Percentiles rank a stretch among this genome's conserved stretches.
Evolutionary conservation across 257 asterid genomes (phyloP).

Genomic region (Nicotiana paniculata): DNA sequence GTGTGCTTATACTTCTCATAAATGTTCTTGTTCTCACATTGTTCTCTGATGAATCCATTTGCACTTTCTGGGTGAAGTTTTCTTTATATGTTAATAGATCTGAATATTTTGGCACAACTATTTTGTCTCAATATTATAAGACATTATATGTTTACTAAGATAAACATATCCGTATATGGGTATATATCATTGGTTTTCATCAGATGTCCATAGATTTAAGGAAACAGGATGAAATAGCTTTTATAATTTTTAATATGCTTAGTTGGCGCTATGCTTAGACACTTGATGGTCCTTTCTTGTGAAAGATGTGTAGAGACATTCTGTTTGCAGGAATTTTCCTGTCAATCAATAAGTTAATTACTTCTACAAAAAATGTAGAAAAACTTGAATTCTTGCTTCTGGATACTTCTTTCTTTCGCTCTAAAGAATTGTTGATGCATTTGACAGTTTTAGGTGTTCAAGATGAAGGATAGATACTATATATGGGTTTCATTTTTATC

Average conservation of each 20-base stretch:
- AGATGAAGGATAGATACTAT: not conserved
- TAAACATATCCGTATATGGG: not conserved
- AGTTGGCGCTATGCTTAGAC: not conserved
- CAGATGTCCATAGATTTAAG: not conserved
- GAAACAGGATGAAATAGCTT: not conserved
- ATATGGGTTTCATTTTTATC: not conserved
- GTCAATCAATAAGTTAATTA: not conserved
- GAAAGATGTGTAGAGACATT: not conserved
- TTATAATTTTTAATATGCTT: not conserved
- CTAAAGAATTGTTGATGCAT: not conserved
- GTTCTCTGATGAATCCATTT: not conserved
- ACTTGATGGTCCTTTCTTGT: not conserved
- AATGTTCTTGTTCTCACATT: not conserved
- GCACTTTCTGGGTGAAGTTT: not conserved
- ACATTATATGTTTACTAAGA: not conserved
- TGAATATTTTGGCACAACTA: not conserved
- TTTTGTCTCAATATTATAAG: not conserved
- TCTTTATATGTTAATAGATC: not conserved
- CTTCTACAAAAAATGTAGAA: not conserved
- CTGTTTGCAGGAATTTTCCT: not conserved
- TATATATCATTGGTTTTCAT: not conserved
- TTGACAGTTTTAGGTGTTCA: not conserved
- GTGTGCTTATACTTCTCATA: constrained; percentile 24
- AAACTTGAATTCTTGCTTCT: not conserved
- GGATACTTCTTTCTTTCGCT: not conserved